Evolutionary conservation across 257 asterid species (phyloP).

Genomic region (Forsythia suspensa): DNA sequence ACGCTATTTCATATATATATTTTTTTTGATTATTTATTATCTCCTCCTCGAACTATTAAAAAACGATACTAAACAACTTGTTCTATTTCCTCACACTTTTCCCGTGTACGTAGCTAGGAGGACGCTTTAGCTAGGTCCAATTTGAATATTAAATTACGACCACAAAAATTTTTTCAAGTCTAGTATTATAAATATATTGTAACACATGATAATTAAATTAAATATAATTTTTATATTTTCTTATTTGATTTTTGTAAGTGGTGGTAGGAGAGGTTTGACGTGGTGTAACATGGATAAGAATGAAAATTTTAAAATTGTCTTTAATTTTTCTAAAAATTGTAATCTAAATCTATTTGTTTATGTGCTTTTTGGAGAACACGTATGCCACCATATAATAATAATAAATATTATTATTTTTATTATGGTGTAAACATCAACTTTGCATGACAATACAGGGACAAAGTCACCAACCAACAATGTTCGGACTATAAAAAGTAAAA

Average conservation of each 20-base stretch:
- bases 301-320: not conserved
- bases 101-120: too few relatives aligned
- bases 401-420: too few relatives aligned
- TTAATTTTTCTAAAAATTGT: not conserved
- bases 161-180: not conserved
- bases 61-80: too few relatives aligned
- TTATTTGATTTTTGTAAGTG: not conserved
- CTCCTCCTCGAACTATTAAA: too few relatives aligned
- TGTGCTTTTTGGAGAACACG: conserved; percentile 19
- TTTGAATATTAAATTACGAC: too few relatives aligned
- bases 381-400: not conserved
- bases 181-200: not conserved
- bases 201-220: too few relatives aligned
- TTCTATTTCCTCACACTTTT: too few relatives aligned
- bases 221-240: not conserved
- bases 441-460: conserved; percentile 19
- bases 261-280: not conserved
- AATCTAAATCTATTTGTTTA: not conserved
- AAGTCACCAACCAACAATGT: conserved; percentile 25
- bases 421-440: not conserved
- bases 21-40: too few relatives aligned
- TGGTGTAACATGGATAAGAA: not conserved
- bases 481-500: not conserved
- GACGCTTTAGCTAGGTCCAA: not conserved
- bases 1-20: too few relatives aligned